phyloP scores from a whole-genome alignment of 768 basidiomycete genomes.

The Hygrophorus russula region DNA sequence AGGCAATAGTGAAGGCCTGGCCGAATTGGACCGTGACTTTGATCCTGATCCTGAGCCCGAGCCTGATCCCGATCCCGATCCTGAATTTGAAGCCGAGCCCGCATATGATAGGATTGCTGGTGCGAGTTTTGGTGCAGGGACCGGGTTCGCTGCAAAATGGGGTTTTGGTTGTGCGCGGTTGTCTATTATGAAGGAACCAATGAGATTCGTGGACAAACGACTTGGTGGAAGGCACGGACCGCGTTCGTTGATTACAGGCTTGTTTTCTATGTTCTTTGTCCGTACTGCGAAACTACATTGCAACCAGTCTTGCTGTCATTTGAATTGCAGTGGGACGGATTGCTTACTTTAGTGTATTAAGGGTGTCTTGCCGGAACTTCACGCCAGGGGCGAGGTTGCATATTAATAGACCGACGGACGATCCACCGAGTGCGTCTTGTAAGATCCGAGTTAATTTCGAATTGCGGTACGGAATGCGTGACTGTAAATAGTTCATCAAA shows the following conservation, averaged over 20 bases:
- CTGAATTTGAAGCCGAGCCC: too few species aligned
- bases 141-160: conserved; percentile 54
- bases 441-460: conserved; percentile 82
- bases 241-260: conserved; percentile 65
- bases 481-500: conserved; percentile 23
- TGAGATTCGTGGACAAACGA: neutral
- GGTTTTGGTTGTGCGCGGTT: conserved; percentile 46
- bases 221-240: conserved; percentile 28
- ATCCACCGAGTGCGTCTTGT: conserved; percentile 83
- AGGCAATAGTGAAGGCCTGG: conserved; percentile 1
- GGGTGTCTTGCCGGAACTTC: conserved; percentile 77
- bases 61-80: too few species aligned
- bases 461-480: conserved; percentile 82
- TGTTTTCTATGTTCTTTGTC: conserved; percentile 82
- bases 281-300: conserved; percentile 59
- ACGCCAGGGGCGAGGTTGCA: conserved; percentile 79
- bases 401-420: conserved; percentile 68
- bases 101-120: conserved; percentile 30
- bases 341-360: conserved; percentile 82
- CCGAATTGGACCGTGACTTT: conserved; percentile 10
- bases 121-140: conserved; percentile 31
- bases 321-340: neutral
- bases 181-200: conserved; percentile 24
- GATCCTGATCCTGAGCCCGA: too few species aligned
- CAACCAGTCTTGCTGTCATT: conserved; percentile 3